Evolutionary conservation across 345 rosid genomes (phyloP).

Genomic region (Moricandia arvensis): DNA sequence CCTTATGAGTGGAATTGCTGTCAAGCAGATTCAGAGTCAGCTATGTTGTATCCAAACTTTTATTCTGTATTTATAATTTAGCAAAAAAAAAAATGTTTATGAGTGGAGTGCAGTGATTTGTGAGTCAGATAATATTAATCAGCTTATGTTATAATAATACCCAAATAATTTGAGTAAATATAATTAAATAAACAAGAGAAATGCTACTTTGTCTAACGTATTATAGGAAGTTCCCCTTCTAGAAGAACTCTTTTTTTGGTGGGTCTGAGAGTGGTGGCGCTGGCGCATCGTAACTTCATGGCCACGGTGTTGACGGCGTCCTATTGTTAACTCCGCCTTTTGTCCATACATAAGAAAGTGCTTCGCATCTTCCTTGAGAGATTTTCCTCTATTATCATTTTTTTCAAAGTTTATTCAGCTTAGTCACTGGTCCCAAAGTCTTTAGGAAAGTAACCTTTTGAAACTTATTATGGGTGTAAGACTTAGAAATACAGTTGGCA

Average conservation of each 20-base stretch:
- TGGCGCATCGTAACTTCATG: background rate
- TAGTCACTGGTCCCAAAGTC: background rate
- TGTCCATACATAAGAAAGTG: constrained; percentile 1
- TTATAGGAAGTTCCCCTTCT: constrained; percentile 5
- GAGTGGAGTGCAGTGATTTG: background rate
- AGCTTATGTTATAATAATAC: background rate
- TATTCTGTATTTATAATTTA: too few relatives aligned
- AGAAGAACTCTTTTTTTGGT: background rate
- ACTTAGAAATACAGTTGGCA: too few relatives aligned
- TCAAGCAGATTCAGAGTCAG: too few relatives aligned
- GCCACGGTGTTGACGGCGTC: constrained; percentile 6
- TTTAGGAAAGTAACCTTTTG: background rate
- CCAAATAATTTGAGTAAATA: background rate
- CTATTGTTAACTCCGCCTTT: background rate
- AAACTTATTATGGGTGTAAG: background rate
- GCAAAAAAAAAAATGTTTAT: background rate
- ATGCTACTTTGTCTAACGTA: background rate
- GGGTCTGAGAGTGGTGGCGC: background rate
- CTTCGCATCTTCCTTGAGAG: background rate
- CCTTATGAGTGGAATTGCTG: too few relatives aligned
- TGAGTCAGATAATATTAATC: background rate
- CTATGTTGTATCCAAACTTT: too few relatives aligned
- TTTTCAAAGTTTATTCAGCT: background rate
- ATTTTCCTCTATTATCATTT: background rate
- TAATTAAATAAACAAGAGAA: background rate